These are phyloP conservation scores for Aquilaria malaccensis DNA, from an alignment of 345 rosid species.

Conservation along the genomic window DNA sequence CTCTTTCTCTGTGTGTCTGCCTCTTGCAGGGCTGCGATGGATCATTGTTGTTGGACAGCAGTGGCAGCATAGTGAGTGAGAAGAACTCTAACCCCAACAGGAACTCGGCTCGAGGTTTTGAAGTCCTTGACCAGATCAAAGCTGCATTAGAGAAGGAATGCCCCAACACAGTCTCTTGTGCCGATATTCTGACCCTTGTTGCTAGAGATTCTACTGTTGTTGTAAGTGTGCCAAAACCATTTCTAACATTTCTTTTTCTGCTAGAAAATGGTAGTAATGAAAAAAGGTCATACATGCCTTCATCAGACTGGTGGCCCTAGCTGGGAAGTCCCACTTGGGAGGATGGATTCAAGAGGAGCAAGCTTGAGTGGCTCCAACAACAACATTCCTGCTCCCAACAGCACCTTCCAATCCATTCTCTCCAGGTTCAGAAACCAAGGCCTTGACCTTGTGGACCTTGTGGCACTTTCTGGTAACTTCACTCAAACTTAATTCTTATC, in stretches of 20 bases:
- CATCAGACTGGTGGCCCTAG: slow-evolving; percentile 76
- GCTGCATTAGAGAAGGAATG: slow-evolving; percentile 68
- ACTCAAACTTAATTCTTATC: neutral
- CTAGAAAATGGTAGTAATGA: neutral
- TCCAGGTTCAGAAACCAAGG: slow-evolving; percentile 55
- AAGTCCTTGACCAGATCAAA: slow-evolving; percentile 75
- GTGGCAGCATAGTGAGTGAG: slow-evolving; percentile 53
- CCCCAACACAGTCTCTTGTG: slow-evolving; percentile 78
- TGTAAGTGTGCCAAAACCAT: slow-evolving; percentile 26
- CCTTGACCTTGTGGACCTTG: slow-evolving; percentile 69
- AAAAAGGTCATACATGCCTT: neutral
- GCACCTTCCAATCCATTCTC: slow-evolving; percentile 62
- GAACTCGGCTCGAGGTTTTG: slow-evolving; percentile 75
- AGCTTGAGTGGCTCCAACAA: slow-evolving; percentile 78
- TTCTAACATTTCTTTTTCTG: neutral
- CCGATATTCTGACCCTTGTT: slow-evolving; percentile 67
- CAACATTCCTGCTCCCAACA: slow-evolving; percentile 62
- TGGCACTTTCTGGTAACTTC: slow-evolving; percentile 69
- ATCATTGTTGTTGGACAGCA: slow-evolving; percentile 65
- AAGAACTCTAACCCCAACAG: slow-evolving; percentile 72
- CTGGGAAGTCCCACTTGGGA: slow-evolving; percentile 85
- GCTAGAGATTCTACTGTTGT: slow-evolving; percentile 94
- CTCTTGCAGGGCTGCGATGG: slow-evolving; percentile 82
- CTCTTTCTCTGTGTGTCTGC: too few relatives aligned
- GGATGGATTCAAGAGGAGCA: slow-evolving; percentile 68